Base-by-base conservation (phyloP, 2,329 filamentous ascomycete species). In the Dryadomyces quercivorus region DNA sequence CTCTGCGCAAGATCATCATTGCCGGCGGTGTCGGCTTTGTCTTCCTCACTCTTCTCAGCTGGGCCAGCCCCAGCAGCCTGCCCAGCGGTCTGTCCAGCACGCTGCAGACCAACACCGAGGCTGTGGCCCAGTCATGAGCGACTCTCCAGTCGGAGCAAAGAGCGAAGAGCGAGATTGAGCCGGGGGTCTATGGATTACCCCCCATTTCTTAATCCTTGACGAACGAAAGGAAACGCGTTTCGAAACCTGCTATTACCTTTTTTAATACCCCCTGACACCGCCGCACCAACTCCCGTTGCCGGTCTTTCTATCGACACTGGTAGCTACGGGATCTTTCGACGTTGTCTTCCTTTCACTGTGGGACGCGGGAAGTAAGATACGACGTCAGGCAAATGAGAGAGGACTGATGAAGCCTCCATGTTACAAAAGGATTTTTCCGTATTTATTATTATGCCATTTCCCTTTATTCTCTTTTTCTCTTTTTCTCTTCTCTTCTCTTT, bases 1-100 rank as follows among this genome's bases (percentile, higher is more conserved):
- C 83, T 49, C 75, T 87, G 63, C 86, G 90, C 72, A 91, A 92
- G 73, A 69, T 91, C 52, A 74, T 88, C 59, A 74, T 93, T 61
- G 80, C 92, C 57, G 78, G 75, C 52, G 70, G 78, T 26, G 76
- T 79, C 20, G 67, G 88, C 56, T 69, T 86, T 59, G 70, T 78
- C 52, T 69, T 92, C 61, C 84, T 93, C 69, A 68, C 88, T 60
- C 69, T 94, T 20, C 78, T 94, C 55, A 81, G 80, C 57, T 59
- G 56, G 53, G 56, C 56, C 16, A 38, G 46, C 50, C 55, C 56
- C 3, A 59, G 51, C 57, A 56, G 18, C 36, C 9, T 50, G 6
- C 48, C 48, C 2, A 40, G 21, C 13, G 31, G 26, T 16, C 42
- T 52, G 26, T 40, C 50, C n/a, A 45, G 20, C 26, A 22, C 21